phyloP scores from a whole-genome alignment of 164 flowering plant genomes.

The Echeveria elegans region DNA sequence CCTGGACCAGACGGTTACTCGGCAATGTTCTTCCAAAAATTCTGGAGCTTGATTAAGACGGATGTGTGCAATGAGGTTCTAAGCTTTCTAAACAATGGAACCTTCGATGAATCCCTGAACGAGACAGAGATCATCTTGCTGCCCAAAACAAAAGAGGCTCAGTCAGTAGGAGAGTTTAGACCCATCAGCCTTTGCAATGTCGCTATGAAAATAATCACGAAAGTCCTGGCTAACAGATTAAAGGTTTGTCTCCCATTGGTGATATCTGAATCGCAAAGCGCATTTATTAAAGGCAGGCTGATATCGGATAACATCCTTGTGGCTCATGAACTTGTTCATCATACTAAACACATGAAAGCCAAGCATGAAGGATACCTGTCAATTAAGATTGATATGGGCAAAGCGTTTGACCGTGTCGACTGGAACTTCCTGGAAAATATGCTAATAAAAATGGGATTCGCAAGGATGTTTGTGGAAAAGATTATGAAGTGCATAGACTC shows the following conservation, averaged over 20 bases:
- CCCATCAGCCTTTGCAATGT: not conserved
- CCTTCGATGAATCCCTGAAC: not conserved
- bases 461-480: not conserved
- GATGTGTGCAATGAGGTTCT: not conserved
- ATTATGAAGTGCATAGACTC: not conserved
- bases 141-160: not conserved
- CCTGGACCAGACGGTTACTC: not conserved
- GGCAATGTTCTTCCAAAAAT: not conserved
- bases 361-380: not conserved
- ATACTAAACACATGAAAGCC: not conserved
- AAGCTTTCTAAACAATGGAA: not conserved
- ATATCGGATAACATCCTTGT: not conserved
- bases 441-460: not conserved
- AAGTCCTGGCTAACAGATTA: not conserved
- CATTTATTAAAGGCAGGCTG: not conserved
- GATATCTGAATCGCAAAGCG: not conserved
- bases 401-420: not conserved
- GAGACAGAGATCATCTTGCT: not conserved
- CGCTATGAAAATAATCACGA: not conserved
- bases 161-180: not conserved
- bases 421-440: not conserved
- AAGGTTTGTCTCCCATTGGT: not conserved
- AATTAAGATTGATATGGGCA: not conserved
- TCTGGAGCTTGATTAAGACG: not conserved
- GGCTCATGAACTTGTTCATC: not conserved